These are phyloP conservation scores for Hondaea fermentalgiana DNA, from an alignment of 108 stramenopile genomes.

Conservation along the genomic window DNA sequence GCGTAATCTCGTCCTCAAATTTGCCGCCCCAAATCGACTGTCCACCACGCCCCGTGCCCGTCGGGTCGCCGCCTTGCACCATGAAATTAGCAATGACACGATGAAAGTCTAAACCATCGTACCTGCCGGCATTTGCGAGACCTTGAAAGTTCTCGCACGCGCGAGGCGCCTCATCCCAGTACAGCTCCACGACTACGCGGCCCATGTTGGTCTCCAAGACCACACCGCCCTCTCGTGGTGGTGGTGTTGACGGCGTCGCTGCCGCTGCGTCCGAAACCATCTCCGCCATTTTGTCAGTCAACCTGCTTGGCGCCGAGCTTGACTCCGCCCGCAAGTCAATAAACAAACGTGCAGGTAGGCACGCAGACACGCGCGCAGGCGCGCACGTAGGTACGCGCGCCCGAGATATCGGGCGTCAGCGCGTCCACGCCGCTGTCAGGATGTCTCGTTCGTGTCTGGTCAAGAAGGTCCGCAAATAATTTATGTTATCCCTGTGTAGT, in stretches of 20 bases:
- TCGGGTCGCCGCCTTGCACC: constrained; percentile 47
- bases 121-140: constrained; percentile 23
- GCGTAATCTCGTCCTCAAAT: constrained; percentile 41
- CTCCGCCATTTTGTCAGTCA: no score
- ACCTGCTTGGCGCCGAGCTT: no score
- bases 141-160: constrained; percentile 34
- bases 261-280: no score
- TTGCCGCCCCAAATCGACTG: constrained; percentile 32
- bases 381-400: no score
- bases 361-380: no score
- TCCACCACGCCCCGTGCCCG: constrained; percentile 40
- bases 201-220: constrained; percentile 14
- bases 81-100: constrained; percentile 39
- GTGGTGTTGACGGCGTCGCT: not conserved
- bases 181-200: constrained; percentile 27
- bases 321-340: no score
- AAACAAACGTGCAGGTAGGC: no score
- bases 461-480: no score
- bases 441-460: no score
- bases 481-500: no score
- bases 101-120: constrained; percentile 36
- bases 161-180: constrained; percentile 33
- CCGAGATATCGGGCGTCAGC: no score
- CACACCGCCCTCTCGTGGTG: not conserved
- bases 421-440: no score